Percentiles rank a stretch among this genome's conserved stretches.
Evolutionary conservation across 2,329 filamentous ascomycete species (phyloP).

Genomic region (Aspergillus vadensis): DNA sequence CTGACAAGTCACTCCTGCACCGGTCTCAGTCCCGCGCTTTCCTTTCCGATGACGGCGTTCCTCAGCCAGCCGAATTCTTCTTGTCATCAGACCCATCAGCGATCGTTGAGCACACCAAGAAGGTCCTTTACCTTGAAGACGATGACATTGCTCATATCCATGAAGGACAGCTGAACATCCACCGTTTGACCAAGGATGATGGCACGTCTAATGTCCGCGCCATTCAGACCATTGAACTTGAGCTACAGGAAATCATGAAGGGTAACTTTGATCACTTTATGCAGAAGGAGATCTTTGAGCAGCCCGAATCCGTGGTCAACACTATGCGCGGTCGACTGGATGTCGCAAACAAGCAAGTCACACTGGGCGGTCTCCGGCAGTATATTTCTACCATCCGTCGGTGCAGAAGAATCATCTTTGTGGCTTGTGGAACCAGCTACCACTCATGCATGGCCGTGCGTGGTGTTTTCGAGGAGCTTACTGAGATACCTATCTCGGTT

Average conservation of each 20-base stretch:
- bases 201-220: slow-evolving; percentile 95
- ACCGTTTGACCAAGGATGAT: slow-evolving; percentile 95
- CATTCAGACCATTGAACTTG: slow-evolving; percentile 97
- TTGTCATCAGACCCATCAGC: slow-evolving; percentile 97
- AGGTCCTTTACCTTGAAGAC: slow-evolving; percentile 99
- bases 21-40: slow-evolving; percentile 98
- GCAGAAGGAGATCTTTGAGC: slow-evolving; percentile 99
- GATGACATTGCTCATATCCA: slow-evolving; percentile 99
- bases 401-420: slow-evolving; percentile 97
- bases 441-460: slow-evolving; percentile 99
- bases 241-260: slow-evolving; percentile 99
- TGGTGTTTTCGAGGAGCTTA: slow-evolving; percentile 95
- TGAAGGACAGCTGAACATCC: slow-evolving; percentile 98
- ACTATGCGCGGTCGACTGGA: slow-evolving; percentile 99
- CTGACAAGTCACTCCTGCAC: slow-evolving; percentile 97
- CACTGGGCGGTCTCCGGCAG: slow-evolving; percentile 89
- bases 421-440: slow-evolving; percentile 96
- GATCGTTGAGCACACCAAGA: slow-evolving; percentile 99
- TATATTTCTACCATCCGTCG: slow-evolving; percentile 96
- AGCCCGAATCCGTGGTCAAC: slow-evolving; percentile 98
- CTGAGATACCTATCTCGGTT: slow-evolving; percentile 95
- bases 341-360: slow-evolving; percentile 88
- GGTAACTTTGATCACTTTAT: slow-evolving; percentile 99
- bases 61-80: slow-evolving; percentile 99
- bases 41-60: slow-evolving; percentile 96